Base-by-base conservation (phyloP, 2,329 filamentous ascomycete species). In the Penicillium sp. region DNA sequence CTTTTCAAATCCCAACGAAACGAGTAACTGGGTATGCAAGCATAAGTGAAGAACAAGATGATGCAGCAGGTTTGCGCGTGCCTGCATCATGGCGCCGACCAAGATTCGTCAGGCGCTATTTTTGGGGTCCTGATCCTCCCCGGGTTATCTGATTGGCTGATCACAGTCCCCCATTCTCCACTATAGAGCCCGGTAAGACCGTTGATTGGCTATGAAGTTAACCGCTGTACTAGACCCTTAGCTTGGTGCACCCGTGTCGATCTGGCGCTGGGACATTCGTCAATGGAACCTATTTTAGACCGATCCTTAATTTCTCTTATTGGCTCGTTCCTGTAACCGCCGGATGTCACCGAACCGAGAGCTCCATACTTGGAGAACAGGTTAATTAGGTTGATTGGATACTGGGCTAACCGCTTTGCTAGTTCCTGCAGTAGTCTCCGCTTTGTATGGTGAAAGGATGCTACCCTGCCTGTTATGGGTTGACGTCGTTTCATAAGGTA, bases 401-500 rank as follows among this genome's bases (percentile, higher is more conserved):
- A 13, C 39, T 42, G n/a, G 39, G 19, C 19, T 50, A 55, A 31
- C 47, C 54, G 47, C 47, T 46, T 44, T 24, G n/a, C 22, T 21
- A 43, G 63, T 64, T 64, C 65, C 66, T 69, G 65, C 57, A 62
- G 58, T 63, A 66, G 62, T 47, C 37, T 27, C 56, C 45, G 44
- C 49, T 26, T 57, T 49, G 35, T 53, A 24, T 46, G 37, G 52
- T 60, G 43, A 51, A 60, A 57, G 47, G 42, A 47, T 52, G 59
- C 44, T 24, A 39, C 26, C 24, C 44, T 42, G 39, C 21, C 50
- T 39, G 27, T 46, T 50, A n/a, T 37, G 50, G 29, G 29, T 37
- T 46, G 54, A 55, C 43, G 14, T 54, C 51, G 64, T 66, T 64
- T 60, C 58, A 59, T 39, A 44, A 59, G 44, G 19, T 37, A 19